Evolutionary conservation across 768 basidiomycete genomes (phyloP).

Genomic region (Leccinum uliginosum): DNA sequence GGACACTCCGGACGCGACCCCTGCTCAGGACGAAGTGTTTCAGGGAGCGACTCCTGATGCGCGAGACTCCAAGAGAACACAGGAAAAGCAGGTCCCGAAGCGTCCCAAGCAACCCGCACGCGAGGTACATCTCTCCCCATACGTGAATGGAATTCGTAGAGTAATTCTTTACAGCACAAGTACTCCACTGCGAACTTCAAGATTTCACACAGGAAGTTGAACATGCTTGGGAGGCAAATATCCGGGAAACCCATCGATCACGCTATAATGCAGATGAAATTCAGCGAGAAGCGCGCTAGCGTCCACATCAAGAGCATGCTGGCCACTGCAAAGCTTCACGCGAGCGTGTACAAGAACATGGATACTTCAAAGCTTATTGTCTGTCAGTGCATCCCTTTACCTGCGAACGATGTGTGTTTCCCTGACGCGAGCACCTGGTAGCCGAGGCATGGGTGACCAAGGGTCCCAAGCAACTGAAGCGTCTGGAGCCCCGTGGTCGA

Average conservation of each 20-base stretch:
- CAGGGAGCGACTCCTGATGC: constrained; percentile 29
- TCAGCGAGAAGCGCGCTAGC: constrained; percentile 89
- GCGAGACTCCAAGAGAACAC: constrained; percentile 18
- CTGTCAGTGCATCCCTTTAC: constrained; percentile 46
- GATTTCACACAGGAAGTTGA: constrained; percentile 90
- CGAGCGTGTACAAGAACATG: constrained; percentile 71
- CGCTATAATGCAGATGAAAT: constrained; percentile 95
- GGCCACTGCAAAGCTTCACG: constrained; percentile 81
- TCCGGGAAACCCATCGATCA: constrained; percentile 89
- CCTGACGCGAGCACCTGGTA: constrained; percentile 29
- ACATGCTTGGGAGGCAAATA: constrained; percentile 83
- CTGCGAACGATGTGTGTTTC: background rate
- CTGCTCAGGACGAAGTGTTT: constrained; percentile 41
- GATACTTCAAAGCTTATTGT: constrained; percentile 71
- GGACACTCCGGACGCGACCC: constrained; percentile 25
- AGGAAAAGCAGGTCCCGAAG: constrained; percentile 7
- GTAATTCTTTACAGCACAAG: constrained; percentile 63
- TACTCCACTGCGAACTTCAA: constrained; percentile 92
- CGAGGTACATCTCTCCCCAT: constrained; percentile 19
- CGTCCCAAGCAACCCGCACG: constrained; percentile 24
- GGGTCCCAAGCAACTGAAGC: constrained; percentile 56
- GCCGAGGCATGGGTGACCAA: constrained; percentile 96
- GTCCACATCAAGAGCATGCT: constrained; percentile 86
- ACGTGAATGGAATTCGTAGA: background rate
- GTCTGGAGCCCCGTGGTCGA: constrained; percentile 79